These are phyloP conservation scores for Quercus wislizeni DNA, from an alignment of 306 rosid genomes.

Conservation along the genomic window DNA sequence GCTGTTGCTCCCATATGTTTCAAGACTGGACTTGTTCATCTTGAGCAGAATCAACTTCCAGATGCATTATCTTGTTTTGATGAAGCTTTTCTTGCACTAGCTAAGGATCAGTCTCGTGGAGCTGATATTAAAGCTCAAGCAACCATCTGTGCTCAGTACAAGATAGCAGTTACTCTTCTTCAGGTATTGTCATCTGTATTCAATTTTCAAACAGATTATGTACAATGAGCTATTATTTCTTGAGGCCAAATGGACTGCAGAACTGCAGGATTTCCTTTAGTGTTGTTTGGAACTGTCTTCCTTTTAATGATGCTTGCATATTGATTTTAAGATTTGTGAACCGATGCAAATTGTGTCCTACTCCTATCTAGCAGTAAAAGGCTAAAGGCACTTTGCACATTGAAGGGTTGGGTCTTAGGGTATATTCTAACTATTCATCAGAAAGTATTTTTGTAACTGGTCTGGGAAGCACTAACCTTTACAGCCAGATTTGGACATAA, in stretches of 20 bases:
- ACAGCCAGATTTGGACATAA: not conserved
- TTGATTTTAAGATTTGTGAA: not conserved
- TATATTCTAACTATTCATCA: not conserved
- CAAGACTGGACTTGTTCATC: constrained; percentile 95
- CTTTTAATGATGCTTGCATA: not conserved
- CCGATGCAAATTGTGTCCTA: not conserved
- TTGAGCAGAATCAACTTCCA: constrained; percentile 89
- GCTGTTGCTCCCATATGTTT: constrained; percentile 87
- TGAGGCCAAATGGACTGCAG: not conserved
- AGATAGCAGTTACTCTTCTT: constrained; percentile 91
- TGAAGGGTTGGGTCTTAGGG: not conserved
- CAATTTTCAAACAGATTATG: constrained; percentile 9
- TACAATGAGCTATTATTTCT: constrained; percentile 23
- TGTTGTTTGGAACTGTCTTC: not conserved
- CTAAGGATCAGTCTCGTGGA: constrained; percentile 95
- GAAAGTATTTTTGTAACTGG: not conserved
- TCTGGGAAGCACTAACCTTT: not conserved
- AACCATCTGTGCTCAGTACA: constrained; percentile 97
- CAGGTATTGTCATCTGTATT: constrained; percentile 50
- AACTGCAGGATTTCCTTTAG: not conserved
- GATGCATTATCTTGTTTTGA: constrained; percentile 95
- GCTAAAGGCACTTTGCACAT: not conserved
- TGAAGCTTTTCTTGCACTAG: constrained; percentile 92
- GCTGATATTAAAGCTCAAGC: constrained; percentile 97
- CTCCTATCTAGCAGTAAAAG: not conserved